Base-by-base conservation (phyloP, 75 land plant genomes). In the Cryptomeria japonica region DNA sequence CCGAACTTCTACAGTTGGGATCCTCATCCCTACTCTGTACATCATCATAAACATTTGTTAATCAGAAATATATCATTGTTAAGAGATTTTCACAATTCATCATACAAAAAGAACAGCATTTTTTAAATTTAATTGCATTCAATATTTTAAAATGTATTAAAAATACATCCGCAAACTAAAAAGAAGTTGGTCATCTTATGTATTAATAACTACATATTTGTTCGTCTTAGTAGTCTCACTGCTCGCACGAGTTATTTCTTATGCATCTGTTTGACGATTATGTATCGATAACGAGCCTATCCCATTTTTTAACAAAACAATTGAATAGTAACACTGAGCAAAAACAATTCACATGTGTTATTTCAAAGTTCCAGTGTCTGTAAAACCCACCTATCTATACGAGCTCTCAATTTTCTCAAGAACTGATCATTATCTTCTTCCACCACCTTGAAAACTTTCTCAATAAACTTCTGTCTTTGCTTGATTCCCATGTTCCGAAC, bases 351-450 rank as follows among this genome's bases (percentile, higher is more conserved):
- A 9, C 32, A 11, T 6, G 22, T 10, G 47, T 56, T 73, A 36
- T 31, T 22, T 42, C 73, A 80, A 32, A 42, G 28, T 31, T 0
- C 51, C 37, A 19, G 37, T 39, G 5, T 76, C 44, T 15, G 41
- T 7, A 15, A n/a, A 72, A 79, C 83, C 37, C 84, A 97, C 99
- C 95, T 85, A 3, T 95, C 92, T 47, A 97, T 87, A 1, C 99
- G 92, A 16, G 93, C 88, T 88, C 88, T 92, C 76, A 97, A 92
- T 83, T 92, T 92, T 22, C 86, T 37, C 85, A 97, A 87, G 85
- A 97, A 93, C 80, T 90, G 90, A 89, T 93, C 97, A 86, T 97
- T 96, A 82, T 96, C 97, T 88, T 95, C 95, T 15, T 95, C 99
- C 10, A 92, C 92, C 68, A 92, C 88, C 68, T 94, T 92, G 18